Base-by-base conservation (phyloP, 192 early-diverging fungal genomes). In the Dissophora globulifera region DNA sequence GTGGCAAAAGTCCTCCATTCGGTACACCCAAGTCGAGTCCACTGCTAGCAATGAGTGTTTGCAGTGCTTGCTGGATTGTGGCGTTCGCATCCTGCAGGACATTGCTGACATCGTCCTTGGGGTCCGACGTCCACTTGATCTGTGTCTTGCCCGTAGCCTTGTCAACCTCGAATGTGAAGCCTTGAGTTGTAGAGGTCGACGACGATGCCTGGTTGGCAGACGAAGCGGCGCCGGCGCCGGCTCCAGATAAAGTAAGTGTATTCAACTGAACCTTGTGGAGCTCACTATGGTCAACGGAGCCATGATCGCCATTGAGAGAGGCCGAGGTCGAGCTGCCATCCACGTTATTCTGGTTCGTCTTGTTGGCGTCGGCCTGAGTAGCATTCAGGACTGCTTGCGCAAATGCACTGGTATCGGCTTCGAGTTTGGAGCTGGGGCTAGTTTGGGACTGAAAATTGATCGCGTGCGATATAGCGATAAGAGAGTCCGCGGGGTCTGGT, bases 71-170 rank as follows among this genome's bases (percentile, higher is more conserved):
- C 19, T 66, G 63, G n/a, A 66, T 67, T n/a, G n/a, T n/a, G 25
- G 26, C 72, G 30, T 51, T 48, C 2, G 50, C 53, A 2, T 57
- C 57, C n/a, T 52, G 48, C 13, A 53, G 27, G 1, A 19, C 35
- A 11, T 26, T 58, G 26, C 29, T 59, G 57, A 46, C 53, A 4
- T 50, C 42, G 9, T 56, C 52, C 52, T 41, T 27, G 7, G 58
- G 69, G 16, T 74, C 55, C 23, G 60, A 38, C 8, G 49, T 65
- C 72, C 72, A 76, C 52, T 76, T 76, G 63, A 76, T 54, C 20
- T 76, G 63, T 13, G 63, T 76, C 72, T 66, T 76, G 17, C 72
- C 72, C 17, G 72, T 76, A 5, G 57, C 52, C 32, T 67, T 76
- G 52, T 76, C 64, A 22, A 62, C 50, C 47, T 76, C 72, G 40